These are phyloP conservation scores for Blastocrithidia nonstop DNA, from an alignment of 208 protist genomes.

Conservation along the genomic window DNA sequence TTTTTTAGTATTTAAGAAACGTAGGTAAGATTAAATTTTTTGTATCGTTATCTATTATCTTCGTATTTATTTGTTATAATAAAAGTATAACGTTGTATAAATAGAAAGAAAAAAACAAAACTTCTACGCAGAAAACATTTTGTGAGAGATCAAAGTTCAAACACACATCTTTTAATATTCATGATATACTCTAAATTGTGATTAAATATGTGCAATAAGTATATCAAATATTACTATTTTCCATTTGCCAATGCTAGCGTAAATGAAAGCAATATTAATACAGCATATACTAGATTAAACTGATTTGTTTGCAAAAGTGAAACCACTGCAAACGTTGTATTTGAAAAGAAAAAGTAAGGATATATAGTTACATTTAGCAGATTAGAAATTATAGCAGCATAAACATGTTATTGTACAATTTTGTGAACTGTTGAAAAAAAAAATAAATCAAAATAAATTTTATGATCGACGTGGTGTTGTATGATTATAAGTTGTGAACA, in stretches of 20 bases:
- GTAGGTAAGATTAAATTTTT: not conserved
- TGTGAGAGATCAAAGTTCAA: too few species aligned
- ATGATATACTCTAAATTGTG: not conserved
- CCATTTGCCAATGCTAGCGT: not conserved
- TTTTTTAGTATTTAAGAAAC: not conserved
- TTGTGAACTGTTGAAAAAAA: too few species aligned
- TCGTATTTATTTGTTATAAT: not conserved
- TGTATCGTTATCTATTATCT: conserved; percentile 5
- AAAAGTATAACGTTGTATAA: not conserved
- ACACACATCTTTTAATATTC: too few species aligned
- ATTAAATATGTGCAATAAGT: conserved; percentile 1
- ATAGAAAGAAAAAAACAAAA: not conserved
- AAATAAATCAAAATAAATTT: too few species aligned
- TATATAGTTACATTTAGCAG: not conserved
- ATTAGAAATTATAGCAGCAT: not conserved
- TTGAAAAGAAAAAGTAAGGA: not conserved
- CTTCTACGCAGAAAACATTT: too few species aligned
- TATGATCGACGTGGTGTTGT: too few species aligned
- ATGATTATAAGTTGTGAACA: too few species aligned
- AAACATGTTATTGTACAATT: not conserved
- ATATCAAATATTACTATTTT: not conserved
- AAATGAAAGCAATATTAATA: not conserved
- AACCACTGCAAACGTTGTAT: not conserved
- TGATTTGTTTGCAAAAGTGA: not conserved
- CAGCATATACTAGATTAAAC: not conserved